These are phyloP conservation scores for Tylopilus sp. DNA, from an alignment of 768 basidiomycete genomes.

Conservation along the genomic window DNA sequence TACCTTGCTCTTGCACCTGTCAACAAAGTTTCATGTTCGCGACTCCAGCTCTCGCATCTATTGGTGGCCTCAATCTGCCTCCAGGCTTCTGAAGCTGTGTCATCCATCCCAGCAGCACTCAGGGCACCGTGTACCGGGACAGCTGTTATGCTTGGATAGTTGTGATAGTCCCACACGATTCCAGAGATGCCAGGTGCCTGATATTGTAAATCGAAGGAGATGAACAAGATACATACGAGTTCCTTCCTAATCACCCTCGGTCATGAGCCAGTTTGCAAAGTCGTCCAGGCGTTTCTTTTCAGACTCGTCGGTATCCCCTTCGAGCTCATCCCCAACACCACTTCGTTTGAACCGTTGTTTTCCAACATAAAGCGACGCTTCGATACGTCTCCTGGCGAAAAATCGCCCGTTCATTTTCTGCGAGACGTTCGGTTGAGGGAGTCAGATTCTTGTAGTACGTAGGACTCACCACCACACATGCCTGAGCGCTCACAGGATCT, in stretches of 20 bases:
- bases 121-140: no score
- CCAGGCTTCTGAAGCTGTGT: no score
- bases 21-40: no score
- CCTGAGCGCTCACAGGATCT: conserved; percentile 89
- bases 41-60: no score
- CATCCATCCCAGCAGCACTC: no score
- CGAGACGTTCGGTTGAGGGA: background rate
- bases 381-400: conserved; percentile 80
- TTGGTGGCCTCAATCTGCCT: no score
- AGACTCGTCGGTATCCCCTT: conserved; percentile 63
- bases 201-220: background rate
- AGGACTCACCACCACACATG: conserved; percentile 74
- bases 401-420: conserved; percentile 95
- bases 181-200: background rate
- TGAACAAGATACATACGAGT: conserved; percentile 4
- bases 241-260: conserved; percentile 63
- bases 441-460: background rate
- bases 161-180: no score
- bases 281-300: conserved; percentile 84
- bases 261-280: conserved; percentile 85
- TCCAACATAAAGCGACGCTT: conserved; percentile 79
- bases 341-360: conserved; percentile 78
- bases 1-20: no score
- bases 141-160: no score
- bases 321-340: conserved; percentile 60